Conservation (phyloP, 768 basidiomycete genomes). For the Amanita molliuscula region DNA sequence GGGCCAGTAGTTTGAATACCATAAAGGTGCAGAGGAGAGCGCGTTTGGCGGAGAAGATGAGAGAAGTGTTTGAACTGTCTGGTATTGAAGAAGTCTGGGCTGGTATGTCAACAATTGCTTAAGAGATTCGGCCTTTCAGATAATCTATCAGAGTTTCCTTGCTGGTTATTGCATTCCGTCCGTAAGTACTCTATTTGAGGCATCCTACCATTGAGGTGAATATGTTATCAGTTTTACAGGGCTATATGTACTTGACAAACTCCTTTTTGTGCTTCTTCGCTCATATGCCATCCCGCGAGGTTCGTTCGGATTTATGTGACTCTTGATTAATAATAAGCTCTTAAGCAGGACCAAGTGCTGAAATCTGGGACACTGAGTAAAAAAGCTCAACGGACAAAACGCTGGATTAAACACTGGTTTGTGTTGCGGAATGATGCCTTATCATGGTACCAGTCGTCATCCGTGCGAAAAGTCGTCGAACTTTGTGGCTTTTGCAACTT, state of each 20-base stretch:
- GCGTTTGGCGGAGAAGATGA: slow-evolving; percentile 78
- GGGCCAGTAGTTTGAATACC: slow-evolving; percentile 61
- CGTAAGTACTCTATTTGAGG: slow-evolving; percentile 40
- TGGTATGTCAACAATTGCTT: slow-evolving; percentile 33
- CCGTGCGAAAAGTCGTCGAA: slow-evolving; percentile 36
- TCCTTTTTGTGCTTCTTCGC: slow-evolving; percentile 95
- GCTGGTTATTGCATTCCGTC: slow-evolving; percentile 86
- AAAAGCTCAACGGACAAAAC: slow-evolving; percentile 80
- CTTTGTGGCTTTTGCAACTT: background rate
- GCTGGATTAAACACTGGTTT: slow-evolving; percentile 96
- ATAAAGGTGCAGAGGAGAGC: slow-evolving; percentile 58
- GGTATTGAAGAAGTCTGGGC: slow-evolving; percentile 80
- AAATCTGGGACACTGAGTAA: slow-evolving; percentile 89
- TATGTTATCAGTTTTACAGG: slow-evolving; percentile 66
- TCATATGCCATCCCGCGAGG: slow-evolving; percentile 86
- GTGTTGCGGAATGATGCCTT: slow-evolving; percentile 91
- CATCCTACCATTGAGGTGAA: background rate
- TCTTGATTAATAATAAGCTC: slow-evolving; percentile 5
- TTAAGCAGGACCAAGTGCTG: slow-evolving; percentile 70
- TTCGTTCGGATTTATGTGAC: slow-evolving; percentile 20
- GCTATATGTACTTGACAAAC: slow-evolving; percentile 94
- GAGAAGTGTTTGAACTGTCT: slow-evolving; percentile 77
- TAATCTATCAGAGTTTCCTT: slow-evolving; percentile 67
- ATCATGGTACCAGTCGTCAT: slow-evolving; percentile 93
- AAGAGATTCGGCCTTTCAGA: slow-evolving; percentile 1